Base-by-base conservation (phyloP, 352 stramenopile species). In the Globisporangium barbulae region DNA sequence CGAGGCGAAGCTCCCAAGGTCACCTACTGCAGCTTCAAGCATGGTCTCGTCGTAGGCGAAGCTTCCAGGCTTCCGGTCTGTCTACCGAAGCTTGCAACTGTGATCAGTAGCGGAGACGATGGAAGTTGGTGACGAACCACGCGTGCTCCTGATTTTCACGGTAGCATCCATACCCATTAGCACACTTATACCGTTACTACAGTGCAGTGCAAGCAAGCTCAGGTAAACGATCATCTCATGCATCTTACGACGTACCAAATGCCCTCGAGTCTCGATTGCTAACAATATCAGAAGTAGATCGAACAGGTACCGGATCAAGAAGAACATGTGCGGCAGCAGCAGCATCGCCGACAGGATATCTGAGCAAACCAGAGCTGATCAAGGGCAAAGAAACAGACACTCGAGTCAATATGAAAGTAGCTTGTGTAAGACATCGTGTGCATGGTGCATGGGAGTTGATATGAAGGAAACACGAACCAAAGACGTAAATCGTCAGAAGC, bases 91-190 rank as follows among this genome's bases (percentile, higher is more conserved):
- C n/a, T 59, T 56, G 9, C 47, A 68, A 49, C 30, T 44, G 37
- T 10, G 5, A 12, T 71, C 39, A 73, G 54, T 74, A 76, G 7
- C 78, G 77, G 19, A 88, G 68, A 0, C 75, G 79, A 53, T 88
- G 81, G 59, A 90, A 90, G 37, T 70, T 86, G 53, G 74, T 85
- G 45, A 88, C 66, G 61, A 90, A 88, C 79, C 79, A 90, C 48
- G 73, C 50, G 22, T 81, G 71, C 8, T 76, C 73, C 81, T 90
- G 60, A 8, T 53, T 39, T 39, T 21, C 28, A 5, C 5, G 19
- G 10, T 30, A 47, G 28, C 25, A 63, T 35, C 28, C 37, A 2
- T 22, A 28, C 25, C 25, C 25, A 22, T 50, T 33, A 39, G 37
- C 31, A 22, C n/a, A 35, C 25, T 53, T 28, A 15, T 28, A 25